phyloP scores from a whole-genome alignment of 495 filamentous ascomycete genomes.

The Lepidopterella palustris region DNA sequence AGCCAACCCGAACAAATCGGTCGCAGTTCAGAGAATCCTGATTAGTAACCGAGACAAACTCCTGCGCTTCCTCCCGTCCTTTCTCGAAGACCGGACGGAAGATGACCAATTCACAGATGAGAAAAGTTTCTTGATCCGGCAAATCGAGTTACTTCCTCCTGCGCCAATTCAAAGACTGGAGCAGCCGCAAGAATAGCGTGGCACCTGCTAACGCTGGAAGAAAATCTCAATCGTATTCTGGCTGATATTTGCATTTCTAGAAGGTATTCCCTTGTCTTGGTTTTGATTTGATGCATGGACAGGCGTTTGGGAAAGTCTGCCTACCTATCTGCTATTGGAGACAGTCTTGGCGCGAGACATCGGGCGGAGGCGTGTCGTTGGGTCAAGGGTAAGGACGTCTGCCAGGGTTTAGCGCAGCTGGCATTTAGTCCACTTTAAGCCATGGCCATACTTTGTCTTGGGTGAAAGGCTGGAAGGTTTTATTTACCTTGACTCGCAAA shows the following conservation, averaged over 20 bases:
- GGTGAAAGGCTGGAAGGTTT: background rate
- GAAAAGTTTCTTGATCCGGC: conserved; percentile 90
- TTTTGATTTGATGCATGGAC: background rate
- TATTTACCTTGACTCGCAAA: background rate
- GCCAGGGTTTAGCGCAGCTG: background rate
- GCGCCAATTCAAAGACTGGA: conserved; percentile 9
- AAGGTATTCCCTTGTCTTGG: background rate
- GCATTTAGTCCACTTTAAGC: background rate
- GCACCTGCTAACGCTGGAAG: background rate
- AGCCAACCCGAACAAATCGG: conserved; percentile 91
- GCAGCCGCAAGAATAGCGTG: background rate
- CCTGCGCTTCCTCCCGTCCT: conserved; percentile 78
- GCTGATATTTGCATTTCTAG: background rate
- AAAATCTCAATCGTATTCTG: background rate
- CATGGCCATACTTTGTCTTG: background rate
- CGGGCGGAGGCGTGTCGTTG: background rate
- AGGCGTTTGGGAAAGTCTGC: background rate
- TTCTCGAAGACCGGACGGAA: conserved; percentile 90
- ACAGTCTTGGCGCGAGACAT: background rate
- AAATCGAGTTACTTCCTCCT: conserved; percentile 73
- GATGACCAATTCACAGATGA: conserved; percentile 99
- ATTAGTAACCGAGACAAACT: conserved; percentile 92
- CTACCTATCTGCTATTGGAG: too few species aligned
- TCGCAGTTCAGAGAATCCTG: conserved; percentile 87
- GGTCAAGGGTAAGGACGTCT: background rate